Evolutionary conservation across 1,139 yeast genomes (phyloP).

Genomic region (Cylindricascospora bacillispora): DNA sequence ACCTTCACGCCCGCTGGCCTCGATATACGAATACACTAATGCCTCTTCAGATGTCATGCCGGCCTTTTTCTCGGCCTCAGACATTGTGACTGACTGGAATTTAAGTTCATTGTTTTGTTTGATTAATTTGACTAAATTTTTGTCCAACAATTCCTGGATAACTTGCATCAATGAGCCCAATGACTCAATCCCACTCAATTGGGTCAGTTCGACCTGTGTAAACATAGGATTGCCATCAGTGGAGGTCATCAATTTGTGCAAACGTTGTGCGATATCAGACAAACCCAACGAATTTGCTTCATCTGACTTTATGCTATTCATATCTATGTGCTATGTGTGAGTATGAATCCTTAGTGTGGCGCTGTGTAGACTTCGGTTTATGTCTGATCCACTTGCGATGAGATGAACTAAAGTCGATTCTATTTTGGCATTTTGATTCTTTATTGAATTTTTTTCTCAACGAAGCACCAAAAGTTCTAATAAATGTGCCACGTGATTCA

Average conservation of each 20-base stretch:
- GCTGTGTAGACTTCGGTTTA: not conserved
- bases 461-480: not conserved
- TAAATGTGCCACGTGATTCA: not conserved
- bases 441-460: not conserved
- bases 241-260: conserved; percentile 50
- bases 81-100: conserved; percentile 58
- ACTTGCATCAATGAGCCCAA: conserved; percentile 39
- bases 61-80: conserved; percentile 59
- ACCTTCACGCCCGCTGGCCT: conserved; percentile 89
- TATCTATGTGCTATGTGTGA: not conserved
- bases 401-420: not conserved
- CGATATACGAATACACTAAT: conserved; percentile 81
- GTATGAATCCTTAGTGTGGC: not conserved
- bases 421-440: not conserved
- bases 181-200: conserved; percentile 29
- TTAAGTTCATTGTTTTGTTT: conserved; percentile 51
- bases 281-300: conserved; percentile 11
- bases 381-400: not conserved
- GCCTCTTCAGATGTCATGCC: conserved; percentile 82
- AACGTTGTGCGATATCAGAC: conserved; percentile 39
- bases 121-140: conserved; percentile 54
- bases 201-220: conserved; percentile 48
- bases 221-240: conserved; percentile 35
- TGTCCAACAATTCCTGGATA: conserved; percentile 54
- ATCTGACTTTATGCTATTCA: not conserved